These are phyloP conservation scores for Amphibolis antarctica DNA, from an alignment of 106 monocot genomes.

Conservation along the genomic window DNA sequence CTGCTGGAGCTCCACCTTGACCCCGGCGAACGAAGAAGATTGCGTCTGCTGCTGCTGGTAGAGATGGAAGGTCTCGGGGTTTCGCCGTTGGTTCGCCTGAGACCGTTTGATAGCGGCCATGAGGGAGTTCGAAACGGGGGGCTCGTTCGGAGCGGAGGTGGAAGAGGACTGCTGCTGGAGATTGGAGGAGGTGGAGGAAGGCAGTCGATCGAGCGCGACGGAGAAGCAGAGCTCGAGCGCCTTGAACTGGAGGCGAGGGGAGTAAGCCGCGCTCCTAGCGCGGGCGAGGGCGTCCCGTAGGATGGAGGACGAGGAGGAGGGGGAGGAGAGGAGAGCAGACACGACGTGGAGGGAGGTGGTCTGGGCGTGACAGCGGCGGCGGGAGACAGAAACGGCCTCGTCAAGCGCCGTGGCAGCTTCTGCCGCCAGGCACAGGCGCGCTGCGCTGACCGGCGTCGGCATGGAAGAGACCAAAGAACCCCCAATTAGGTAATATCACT, in stretches of 20 bases:
- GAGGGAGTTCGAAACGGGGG: slow-evolving; percentile 56
- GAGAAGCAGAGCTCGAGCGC: slow-evolving; percentile 96
- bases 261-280: slow-evolving; percentile 47
- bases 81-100: slow-evolving; percentile 72
- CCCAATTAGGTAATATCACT: too few relatives aligned
- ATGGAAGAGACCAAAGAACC: slow-evolving; percentile 5
- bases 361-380: slow-evolving; percentile 48
- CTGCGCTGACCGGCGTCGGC: slow-evolving; percentile 47
- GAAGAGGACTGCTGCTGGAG: too few relatives aligned
- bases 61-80: too few relatives aligned
- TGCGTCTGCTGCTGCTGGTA: slow-evolving; percentile 71
- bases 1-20: slow-evolving; percentile 76
- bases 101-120: slow-evolving; percentile 79
- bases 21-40: slow-evolving; percentile 63
- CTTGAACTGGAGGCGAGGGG: slow-evolving; percentile 64
- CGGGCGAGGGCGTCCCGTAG: slow-evolving; percentile 58
- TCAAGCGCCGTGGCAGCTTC: slow-evolving; percentile 47
- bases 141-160: neutral
- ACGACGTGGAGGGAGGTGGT: slow-evolving; percentile 82
- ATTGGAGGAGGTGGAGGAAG: slow-evolving; percentile 10
- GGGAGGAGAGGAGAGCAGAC: slow-evolving; percentile 46
- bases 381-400: slow-evolving; percentile 39
- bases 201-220: slow-evolving; percentile 79
- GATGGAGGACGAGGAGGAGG: slow-evolving; percentile 34
- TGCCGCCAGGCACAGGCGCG: slow-evolving; percentile 60